Evolutionary conservation across 164 flowering plant genomes (phyloP), one percentile per base, ranked within the genome.

Genomic region (Berberis vulgaris): DNA sequence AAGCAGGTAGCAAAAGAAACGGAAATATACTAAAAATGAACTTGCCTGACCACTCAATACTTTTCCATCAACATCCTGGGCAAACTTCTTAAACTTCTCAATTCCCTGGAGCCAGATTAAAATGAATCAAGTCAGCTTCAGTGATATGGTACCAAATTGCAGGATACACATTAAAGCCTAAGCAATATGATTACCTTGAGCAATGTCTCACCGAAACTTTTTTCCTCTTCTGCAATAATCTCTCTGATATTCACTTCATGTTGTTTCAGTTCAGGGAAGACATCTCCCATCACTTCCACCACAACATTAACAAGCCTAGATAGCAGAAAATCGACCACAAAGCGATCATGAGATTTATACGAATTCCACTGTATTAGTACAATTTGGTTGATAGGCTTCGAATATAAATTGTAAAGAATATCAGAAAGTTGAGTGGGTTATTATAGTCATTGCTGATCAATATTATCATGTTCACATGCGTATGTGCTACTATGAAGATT

Each of bases 71-170:
- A 95, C 81, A 63, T 88, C 95, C 77, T 84, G 86, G 59, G 87
- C 97, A 74, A 91, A 89, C 76, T 86, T 89, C 82, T 85, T 85
- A 75, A 95, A 95, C 78, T 80, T 92, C 78, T 91, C 99, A 76
- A 95, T 89, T 46, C 99, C 99, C 99, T 95, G 72, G 56, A 63
- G 45, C 60, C n/a, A 66, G 57, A n/a, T 12, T 54, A 59, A 57
- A 58, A 53, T 41, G 64, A 43, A 43, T 54, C 65, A 45, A 3
- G 55, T 39, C 5, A 59, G 44, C 58, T 59, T 54, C 64, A 49
- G 40, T 38, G 66, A n/a, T 41, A 54, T 39, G 26, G 50, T 47
- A 6, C 55, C 57, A 53, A 26, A 26, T 26, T 26, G 26, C 26
- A 26, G 26, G 26, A 26, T 26, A 26, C 0, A 26, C 26, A 26